Base-by-base conservation (phyloP, 2,329 filamentous ascomycete genomes). In the Fusarium sp. region DNA sequence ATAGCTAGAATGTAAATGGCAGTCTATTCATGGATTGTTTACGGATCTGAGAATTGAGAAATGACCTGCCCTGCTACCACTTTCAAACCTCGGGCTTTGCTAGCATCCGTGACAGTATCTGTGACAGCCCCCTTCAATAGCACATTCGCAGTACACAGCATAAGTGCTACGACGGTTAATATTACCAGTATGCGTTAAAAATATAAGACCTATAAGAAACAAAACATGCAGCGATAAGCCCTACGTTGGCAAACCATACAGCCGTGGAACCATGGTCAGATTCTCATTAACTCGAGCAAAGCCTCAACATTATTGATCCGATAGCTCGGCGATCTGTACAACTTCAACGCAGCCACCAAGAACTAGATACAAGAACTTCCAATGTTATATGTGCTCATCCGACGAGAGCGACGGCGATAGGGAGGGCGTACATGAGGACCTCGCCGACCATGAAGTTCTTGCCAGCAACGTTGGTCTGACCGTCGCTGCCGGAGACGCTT, bases 351-450 rank as follows among this genome's bases (percentile, higher is more conserved):
- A 28, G 17, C 20, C 30, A 24, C 20, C 30, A 6, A n/a, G 22
- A 62, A 59, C 11, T 62, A 62, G 20, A 62, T 64, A 50, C 36
- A 50, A 63, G 26, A 63, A 64, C 1, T 1, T 24, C 36, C 2
- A 24, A 6, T 6, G 3, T 13, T 2, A 9, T 10, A 22, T 12
- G 8, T 2, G 5, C 5, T n/a, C 20, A 64, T 6, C 44, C 24
- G 20, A 51, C 7, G 11, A 67, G 24, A 28, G 18, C 51, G 7
- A 39, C 20, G 6, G 50, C 26, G 10, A 67, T 10, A 8, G 55
- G 47, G 1, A 68, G 36, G 28, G 30, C 30, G 17, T 54, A 52
- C 10, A 62, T 20, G 9, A 68, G 30, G 10, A 68, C 9, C 18
- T 55, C 55, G 0, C 36, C 22, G 8, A 55, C 41, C 28, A 24